A percentile compares a stretch with the other conserved stretches of the same genome.
These are phyloP conservation scores for Pseudonitzschia multistriata DNA, from an alignment of 108 stramenopile species.

Conservation along the genomic window DNA sequence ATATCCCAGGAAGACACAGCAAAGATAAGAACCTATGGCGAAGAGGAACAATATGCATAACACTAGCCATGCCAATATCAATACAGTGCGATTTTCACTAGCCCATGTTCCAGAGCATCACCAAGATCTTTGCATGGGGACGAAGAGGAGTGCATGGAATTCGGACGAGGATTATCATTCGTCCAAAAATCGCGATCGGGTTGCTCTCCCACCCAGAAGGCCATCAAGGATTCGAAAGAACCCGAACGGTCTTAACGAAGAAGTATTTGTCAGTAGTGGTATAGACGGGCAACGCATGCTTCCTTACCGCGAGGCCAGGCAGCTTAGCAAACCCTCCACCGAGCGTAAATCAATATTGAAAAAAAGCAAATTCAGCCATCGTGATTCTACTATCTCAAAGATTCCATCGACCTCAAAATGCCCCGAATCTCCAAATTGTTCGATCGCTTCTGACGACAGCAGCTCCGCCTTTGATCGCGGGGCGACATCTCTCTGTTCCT, in stretches of 20 bases:
- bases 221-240: background rate
- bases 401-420: background rate
- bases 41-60: background rate
- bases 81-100: background rate
- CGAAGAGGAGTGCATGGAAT: background rate
- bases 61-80: background rate
- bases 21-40: background rate
- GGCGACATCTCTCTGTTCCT: background rate
- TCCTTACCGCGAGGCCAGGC: background rate
- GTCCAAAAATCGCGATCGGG: background rate
- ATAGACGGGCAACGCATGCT: background rate
- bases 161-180: background rate
- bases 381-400: too few species aligned
- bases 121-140: background rate
- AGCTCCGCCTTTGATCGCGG: background rate
- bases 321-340: too few species aligned
- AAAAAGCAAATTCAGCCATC: background rate
- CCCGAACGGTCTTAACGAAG: background rate
- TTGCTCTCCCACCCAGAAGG: background rate
- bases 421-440: background rate
- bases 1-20: background rate
- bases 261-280: background rate
- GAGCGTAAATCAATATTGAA: background rate
- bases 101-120: background rate
- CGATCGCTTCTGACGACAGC: background rate